Base-by-base conservation (phyloP, 441 rosid species). In the Gossypium schwendimanii region DNA sequence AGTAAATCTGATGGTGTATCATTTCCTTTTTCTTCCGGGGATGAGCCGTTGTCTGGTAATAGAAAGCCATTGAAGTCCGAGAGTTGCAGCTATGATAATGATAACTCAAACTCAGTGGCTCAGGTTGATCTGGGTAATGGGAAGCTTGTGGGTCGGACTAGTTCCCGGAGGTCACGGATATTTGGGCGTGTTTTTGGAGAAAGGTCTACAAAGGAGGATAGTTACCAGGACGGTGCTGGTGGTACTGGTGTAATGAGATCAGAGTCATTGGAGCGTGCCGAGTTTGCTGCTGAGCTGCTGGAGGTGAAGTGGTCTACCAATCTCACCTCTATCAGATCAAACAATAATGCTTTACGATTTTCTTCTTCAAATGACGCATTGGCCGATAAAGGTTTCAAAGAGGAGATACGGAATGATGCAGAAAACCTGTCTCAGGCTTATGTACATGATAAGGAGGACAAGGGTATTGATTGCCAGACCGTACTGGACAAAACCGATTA, bases 241-340 rank as follows among this genome's bases (percentile, higher is more conserved):
- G 83, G 75, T 69, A 54, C 75, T 44, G 76, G 69, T 8, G 44
- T 82, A 68, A 65, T 17, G 18, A 86, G 91, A 67, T 76, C 72
- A 36, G 85, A 72, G 75, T 87, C 96, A 1, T 75, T 90, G 82
- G 96, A 95, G 73, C 73, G 92, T 50, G 98, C 98, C 53, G 93
- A 94, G 85, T 73, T 89, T 66, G 98, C 96, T n/a, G 96, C 98
- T 70, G 76, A 91, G 73, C 87, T 93, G 0, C 86, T 93, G 87
- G 98, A 95, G 60, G 82, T 90, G 78, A 86, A 83, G 64, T 95
- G 99, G 99, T 92, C 98, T 64, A 92, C 97, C 20, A 87, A 81
- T 84, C 83, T 92, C 17, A 77, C 86, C 66, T 77, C 90, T 20
- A 71, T 73, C 71, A 83, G 75, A 74, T 31, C 72, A 20, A 23